Evolutionary conservation across 2,329 filamentous ascomycete genomes (phyloP).

Genomic region (Talaromyces atroroseus): DNA sequence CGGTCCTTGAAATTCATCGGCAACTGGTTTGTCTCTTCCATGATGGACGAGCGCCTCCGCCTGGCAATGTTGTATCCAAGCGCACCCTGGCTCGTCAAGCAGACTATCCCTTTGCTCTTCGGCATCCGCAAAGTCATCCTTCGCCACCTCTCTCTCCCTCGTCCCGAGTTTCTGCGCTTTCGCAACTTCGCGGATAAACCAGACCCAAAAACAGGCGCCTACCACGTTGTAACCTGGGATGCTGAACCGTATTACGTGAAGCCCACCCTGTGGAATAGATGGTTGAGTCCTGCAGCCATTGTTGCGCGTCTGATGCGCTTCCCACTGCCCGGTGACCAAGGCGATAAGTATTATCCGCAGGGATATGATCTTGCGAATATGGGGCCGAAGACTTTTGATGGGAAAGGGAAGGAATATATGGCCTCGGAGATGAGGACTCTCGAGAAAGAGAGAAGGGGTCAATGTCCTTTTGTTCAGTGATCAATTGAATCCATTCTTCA

Average conservation of each 20-base stretch:
- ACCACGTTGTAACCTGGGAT: conserved; percentile 49
- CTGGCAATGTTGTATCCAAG: conserved; percentile 57
- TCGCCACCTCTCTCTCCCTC: conserved; percentile 57
- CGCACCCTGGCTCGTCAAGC: conserved; percentile 28
- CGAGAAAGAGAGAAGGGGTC: conserved; percentile 32
- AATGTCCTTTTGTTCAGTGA: conserved; percentile 44
- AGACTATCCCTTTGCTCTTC: conserved; percentile 46
- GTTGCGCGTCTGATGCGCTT: conserved; percentile 43
- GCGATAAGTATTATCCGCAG: conserved; percentile 42
- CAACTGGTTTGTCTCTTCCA: conserved; percentile 48
- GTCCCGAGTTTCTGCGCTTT: conserved; percentile 39
- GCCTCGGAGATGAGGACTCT: conserved; percentile 37
- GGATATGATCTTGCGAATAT: conserved; percentile 53
- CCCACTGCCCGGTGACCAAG: conserved; percentile 45
- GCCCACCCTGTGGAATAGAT: conserved; percentile 57
- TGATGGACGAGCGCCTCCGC: conserved; percentile 61
- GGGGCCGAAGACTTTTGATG: conserved; percentile 54
- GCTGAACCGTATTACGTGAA: conserved; percentile 62
- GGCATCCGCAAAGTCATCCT: conserved; percentile 50
- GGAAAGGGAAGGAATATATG: conserved; percentile 49
- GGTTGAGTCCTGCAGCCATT: conserved; percentile 52
- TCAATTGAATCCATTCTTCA: not conserved
- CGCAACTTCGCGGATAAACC: conserved; percentile 40
- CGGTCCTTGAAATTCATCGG: conserved; percentile 42
- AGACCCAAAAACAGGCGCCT: conserved; percentile 52